Evolutionary conservation across 495 filamentous ascomycete species (phyloP).

Genomic region (Penicillium nucicola): DNA sequence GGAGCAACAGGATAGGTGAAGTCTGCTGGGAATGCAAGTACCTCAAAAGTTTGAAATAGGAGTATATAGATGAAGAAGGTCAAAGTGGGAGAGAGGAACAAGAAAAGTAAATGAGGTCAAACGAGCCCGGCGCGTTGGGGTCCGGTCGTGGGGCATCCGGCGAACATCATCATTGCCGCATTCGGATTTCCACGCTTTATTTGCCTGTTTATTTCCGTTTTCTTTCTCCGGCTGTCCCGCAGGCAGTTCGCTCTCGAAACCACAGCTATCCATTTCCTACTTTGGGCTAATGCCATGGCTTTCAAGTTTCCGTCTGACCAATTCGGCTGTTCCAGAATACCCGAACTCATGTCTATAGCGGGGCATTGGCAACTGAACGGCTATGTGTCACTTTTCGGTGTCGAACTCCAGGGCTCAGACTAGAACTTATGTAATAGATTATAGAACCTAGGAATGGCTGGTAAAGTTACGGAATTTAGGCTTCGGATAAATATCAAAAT

Average conservation of each 20-base stretch:
- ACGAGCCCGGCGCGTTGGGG: constrained; percentile 36
- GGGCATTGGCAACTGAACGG: not conserved
- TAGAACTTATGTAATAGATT: no score
- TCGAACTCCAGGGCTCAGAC: no score
- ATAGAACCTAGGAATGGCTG: no score
- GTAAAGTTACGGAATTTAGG: no score
- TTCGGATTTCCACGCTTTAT: constrained; percentile 5
- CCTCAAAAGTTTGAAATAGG: constrained; percentile 1
- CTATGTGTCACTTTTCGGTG: no score
- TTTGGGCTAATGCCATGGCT: constrained; percentile 3
- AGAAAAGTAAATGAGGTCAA: constrained; percentile 29
- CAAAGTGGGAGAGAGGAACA: constrained; percentile 14
- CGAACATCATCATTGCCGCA: constrained; percentile 31
- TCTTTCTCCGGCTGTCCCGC: not conserved
- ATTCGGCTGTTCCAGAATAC: not conserved
- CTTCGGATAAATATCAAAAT: no score
- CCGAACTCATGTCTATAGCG: not conserved
- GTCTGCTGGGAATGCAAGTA: not conserved
- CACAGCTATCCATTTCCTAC: not conserved
- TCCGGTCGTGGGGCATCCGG: constrained; percentile 34
- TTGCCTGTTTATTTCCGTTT: not conserved
- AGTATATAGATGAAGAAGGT: constrained; percentile 1
- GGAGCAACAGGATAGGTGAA: constrained; percentile 1
- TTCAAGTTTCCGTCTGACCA: not conserved
- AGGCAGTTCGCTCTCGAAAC: not conserved